Percentiles rank a stretch among this genome's conserved stretches.
Evolutionary conservation across 2,329 filamentous ascomycete species (phyloP).

Genomic region (Aschersonia sp.): DNA sequence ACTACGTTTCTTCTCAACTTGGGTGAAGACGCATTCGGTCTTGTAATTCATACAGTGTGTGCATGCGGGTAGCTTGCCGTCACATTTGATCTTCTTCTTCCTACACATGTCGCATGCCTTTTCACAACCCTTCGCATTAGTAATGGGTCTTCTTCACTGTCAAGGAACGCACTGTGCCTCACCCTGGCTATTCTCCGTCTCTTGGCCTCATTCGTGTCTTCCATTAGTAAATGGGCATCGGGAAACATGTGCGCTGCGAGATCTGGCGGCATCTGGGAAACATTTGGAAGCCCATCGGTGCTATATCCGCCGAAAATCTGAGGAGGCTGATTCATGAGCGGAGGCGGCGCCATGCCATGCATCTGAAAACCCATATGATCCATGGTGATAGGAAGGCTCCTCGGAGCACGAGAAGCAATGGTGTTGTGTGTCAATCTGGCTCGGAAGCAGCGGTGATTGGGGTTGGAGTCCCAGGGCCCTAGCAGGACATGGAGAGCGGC

Average conservation of each 20-base stretch:
- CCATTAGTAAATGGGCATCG: conserved; percentile 39
- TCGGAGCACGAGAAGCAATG: background rate
- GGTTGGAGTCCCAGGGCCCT: background rate
- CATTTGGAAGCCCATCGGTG: conserved; percentile 39
- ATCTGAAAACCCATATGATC: conserved; percentile 44
- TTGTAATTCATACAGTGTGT: conserved; percentile 97
- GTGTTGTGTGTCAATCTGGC: background rate
- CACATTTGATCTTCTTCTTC: conserved; percentile 96
- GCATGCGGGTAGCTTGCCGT: conserved; percentile 88
- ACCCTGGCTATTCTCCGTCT: conserved; percentile 77
- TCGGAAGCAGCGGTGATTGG: background rate
- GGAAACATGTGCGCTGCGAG: conserved; percentile 45
- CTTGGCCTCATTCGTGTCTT: conserved; percentile 70
- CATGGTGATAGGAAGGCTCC: conserved; percentile 8
- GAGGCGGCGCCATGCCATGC: conserved; percentile 37
- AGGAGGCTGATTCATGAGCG: conserved; percentile 50
- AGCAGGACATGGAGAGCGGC: background rate
- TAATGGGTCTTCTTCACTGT: background rate
- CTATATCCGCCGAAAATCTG: conserved; percentile 54
- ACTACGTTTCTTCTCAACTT: conserved; percentile 96
- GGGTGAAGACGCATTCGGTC: conserved; percentile 92
- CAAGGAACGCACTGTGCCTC: conserved; percentile 17
- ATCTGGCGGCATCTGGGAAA: conserved; percentile 40
- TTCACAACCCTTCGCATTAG: conserved; percentile 3
- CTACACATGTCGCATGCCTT: conserved; percentile 93